A percentile compares a stretch with the other conserved stretches of the same genome.
Evolutionary conservation across 2,329 filamentous ascomycete genomes (phyloP).

Genomic region (Talaromyces sp.): DNA sequence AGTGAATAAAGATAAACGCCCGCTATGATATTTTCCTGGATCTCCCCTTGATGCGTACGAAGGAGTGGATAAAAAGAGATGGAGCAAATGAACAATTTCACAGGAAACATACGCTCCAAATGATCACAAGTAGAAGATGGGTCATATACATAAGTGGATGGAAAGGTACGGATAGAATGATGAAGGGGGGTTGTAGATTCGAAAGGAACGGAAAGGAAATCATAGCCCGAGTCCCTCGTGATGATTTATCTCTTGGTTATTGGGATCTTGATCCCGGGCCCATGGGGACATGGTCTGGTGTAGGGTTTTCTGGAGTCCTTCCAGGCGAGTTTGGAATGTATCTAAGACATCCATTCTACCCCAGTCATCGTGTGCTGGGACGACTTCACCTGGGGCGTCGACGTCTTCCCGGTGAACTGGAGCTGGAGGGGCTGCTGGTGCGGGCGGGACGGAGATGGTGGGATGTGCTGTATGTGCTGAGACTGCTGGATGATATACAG

Average conservation of each 20-base stretch:
- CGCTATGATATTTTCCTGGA: slow-evolving; percentile 7
- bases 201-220: slow-evolving; percentile 6
- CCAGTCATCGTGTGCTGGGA: slow-evolving; percentile 20
- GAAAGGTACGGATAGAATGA: neutral
- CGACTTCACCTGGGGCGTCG: slow-evolving; percentile 14
- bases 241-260: slow-evolving; percentile 20
- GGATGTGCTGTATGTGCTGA: neutral
- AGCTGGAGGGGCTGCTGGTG: neutral
- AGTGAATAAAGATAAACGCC: neutral
- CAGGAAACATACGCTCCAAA: neutral
- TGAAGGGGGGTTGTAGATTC: neutral
- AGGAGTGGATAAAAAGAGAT: slow-evolving; percentile 2
- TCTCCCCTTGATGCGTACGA: slow-evolving; percentile 8
- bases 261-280: slow-evolving; percentile 24
- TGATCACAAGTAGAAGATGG: neutral
- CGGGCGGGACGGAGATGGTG: neutral
- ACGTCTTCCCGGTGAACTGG: slow-evolving; percentile 7
- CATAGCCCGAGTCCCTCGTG: slow-evolving; percentile 27
- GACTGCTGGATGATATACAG: neutral
- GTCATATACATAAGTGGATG: neutral
- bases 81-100: neutral
- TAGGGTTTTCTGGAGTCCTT: slow-evolving; percentile 19
- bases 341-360: slow-evolving; percentile 19
- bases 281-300: slow-evolving; percentile 27
- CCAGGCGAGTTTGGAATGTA: slow-evolving; percentile 22